Percentiles rank a stretch among this genome's conserved stretches.
Conservation (phyloP, 2,329 filamentous ascomycete species). For the Botrytis squamosa region DNA sequence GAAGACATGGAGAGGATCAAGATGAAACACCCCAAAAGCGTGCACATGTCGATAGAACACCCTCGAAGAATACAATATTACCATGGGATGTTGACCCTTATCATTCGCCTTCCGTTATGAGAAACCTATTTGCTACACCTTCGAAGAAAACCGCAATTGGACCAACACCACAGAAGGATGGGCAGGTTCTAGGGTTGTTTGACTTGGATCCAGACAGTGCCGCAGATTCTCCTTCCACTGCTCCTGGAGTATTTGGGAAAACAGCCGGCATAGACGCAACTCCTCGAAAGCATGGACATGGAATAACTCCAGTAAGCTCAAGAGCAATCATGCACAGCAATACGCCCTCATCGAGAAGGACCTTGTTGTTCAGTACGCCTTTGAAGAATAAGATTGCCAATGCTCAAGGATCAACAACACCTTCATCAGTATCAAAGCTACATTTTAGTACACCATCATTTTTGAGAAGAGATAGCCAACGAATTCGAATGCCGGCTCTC, state of each 20-base stretch:
- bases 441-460: constrained; percentile 71
- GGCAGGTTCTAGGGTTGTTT: constrained; percentile 73
- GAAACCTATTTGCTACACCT: constrained; percentile 58
- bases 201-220: constrained; percentile 58
- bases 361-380: constrained; percentile 65
- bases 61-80: constrained; percentile 43
- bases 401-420: constrained; percentile 44
- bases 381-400: constrained; percentile 50
- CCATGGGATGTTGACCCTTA: constrained; percentile 46
- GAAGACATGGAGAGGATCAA: constrained; percentile 40
- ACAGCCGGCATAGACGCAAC: constrained; percentile 41
- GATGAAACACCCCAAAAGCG: constrained; percentile 54
- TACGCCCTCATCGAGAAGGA: constrained; percentile 56
- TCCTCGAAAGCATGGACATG: constrained; percentile 37
- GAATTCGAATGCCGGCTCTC: constrained; percentile 49
- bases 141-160: constrained; percentile 62
- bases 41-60: constrained; percentile 46
- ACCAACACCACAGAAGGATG: constrained; percentile 78
- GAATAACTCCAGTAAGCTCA: constrained; percentile 2
- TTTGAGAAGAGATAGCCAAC: constrained; percentile 52
- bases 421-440: constrained; percentile 53
- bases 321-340: constrained; percentile 30
- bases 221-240: constrained; percentile 42
- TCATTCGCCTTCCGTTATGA: constrained; percentile 55
- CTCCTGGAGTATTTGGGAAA: constrained; percentile 16